Evolutionary conservation across 441 rosid genomes (phyloP), one percentile per base, ranked within the genome.

Genomic region (Biscutella laevigata): DNA sequence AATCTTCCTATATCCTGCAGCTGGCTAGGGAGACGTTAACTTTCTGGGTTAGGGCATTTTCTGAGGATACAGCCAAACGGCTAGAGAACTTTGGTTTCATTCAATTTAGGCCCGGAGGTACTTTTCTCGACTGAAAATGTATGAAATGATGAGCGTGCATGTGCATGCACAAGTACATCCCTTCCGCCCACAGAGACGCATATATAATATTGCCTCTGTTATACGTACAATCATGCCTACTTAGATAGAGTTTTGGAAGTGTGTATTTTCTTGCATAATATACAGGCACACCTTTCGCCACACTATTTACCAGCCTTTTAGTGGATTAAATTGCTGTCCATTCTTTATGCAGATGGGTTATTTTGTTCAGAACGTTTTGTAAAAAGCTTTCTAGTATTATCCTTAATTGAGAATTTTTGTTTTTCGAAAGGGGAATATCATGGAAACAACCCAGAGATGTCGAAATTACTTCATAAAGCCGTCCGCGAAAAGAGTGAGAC

Each of bases 361-460:
- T n/a, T n/a, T n/a, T n/a, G n/a, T n/a, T n/a, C n/a, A n/a, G n/a
- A n/a, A n/a, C n/a, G n/a, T n/a, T n/a, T n/a, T n/a, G n/a, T n/a
- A n/a, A n/a, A 13, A 50, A 59, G 45, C 46, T 45, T 59, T 67
- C 29, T 47, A 34, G 57, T 14, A 36, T 13, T 13, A 26, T 36
- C 17, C 40, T 53, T 20, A 33, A 57, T 35, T 30, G 21, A 16
- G 27, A 39, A 5, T 56, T 36, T 57, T 53, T 42, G 21, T 50
- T 46, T 6, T 22, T 50, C 59, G 22, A 50, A 67, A 94, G 99
- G 99, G 27, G 99, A 94, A 70, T 88, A 94, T 70, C 99, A 94
- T 77, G 99, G 92, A 64, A 94, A 94, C 81, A 94, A 94, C 74
- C 97, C 99, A 33, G 97, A 94, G 75, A 94, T 94, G 99, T 88